Evolutionary conservation across 2,329 filamentous ascomycete species (phyloP), one percentile per base, ranked within the genome.

Genomic region (Pseudogymnoascus sp.): DNA sequence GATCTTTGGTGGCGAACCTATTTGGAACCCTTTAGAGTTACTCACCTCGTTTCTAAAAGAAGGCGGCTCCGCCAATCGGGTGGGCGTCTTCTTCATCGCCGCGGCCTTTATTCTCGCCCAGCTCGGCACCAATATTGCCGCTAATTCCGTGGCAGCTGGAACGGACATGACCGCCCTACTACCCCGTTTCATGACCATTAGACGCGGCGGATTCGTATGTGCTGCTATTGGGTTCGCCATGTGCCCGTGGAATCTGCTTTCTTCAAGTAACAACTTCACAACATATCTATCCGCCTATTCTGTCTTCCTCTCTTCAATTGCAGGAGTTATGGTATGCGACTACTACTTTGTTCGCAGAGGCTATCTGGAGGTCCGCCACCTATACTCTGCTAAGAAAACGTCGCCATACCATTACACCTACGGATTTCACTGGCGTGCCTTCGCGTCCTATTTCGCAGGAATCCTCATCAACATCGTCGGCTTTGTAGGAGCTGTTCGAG

Each of bases 231-330:
- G 90, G 61, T 79, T 96, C 9, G 88, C 86, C 65, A 95, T 96
- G 84, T 94, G 90, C 72, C 92, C 92, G 0, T 93, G 87, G 83
- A 89, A 89, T 64, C 82, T 96, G 0, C 82, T 96, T 7, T 85
- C 82, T 1, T 79, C 79, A 48, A 84, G 84, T 45, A 96, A 93
- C 78, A 86, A 87, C 74, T 96, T 96, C 77, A 94, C 90, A 0
- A 94, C 90, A 2, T 96, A 96, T 72, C 84, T 97, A 0, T 94
- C 89, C 0, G 88, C 92, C 1, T 96, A 96, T 78, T 92, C 89
- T 2, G 91, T 97, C 62, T 97, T 97, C 76, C 82, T 97, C n/a
- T 92, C 89, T 63, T 91, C 89, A 45, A 95, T 97, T 65, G 91
- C 90, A 0, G 92, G 92, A n/a, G 90, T 96, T 66, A 94, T 96